Conservation (phyloP, 441 rosid species). For the Jatropha multifida region DNA sequence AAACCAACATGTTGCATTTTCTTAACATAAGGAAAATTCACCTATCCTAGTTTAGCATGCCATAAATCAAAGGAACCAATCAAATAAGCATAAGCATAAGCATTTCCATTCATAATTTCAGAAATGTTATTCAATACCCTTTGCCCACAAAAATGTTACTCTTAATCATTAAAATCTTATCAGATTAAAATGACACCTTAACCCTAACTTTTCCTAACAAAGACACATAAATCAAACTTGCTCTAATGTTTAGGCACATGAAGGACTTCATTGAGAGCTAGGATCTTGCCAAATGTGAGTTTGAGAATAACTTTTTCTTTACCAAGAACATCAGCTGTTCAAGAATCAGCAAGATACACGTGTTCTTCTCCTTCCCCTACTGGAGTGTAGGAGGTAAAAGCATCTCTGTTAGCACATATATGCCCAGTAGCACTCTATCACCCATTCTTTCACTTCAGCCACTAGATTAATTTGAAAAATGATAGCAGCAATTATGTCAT, state of each 20-base stretch:
- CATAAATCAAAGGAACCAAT: not conserved
- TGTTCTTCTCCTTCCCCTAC: not conserved
- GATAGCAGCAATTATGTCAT: not conserved
- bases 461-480: not conserved
- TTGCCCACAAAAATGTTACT: not conserved
- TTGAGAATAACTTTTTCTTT: not conserved
- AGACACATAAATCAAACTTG: not conserved
- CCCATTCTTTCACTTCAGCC: not conserved
- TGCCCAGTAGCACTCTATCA: not conserved
- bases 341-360: not conserved
- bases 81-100: not conserved
- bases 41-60: not conserved
- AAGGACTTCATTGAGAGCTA: not conserved
- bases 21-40: no score
- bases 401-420: not conserved
- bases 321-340: not conserved
- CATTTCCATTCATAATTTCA: not conserved
- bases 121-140: not conserved
- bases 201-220: not conserved
- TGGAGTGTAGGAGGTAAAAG: not conserved
- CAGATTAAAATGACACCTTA: not conserved
- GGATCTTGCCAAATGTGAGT: not conserved
- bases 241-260: not conserved
- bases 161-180: not conserved
- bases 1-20: not conserved